phyloP scores from a whole-genome alignment of 495 filamentous ascomycete genomes.

The Aspergillus baeticus region DNA sequence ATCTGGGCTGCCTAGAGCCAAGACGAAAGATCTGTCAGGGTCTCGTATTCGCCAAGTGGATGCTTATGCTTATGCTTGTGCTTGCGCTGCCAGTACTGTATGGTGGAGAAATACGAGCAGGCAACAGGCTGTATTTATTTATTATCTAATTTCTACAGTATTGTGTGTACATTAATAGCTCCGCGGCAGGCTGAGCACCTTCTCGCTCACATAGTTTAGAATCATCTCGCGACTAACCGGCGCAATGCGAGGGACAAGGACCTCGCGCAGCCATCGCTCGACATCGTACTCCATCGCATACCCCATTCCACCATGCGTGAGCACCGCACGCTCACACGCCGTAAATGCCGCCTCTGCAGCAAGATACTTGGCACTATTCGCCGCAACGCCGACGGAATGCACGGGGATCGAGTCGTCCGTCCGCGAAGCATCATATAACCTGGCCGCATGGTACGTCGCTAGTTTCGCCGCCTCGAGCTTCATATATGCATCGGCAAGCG shows the following conservation, averaged over 20 bases:
- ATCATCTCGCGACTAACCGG: constrained; percentile 81
- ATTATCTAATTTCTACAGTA: no score
- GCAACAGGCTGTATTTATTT: no score
- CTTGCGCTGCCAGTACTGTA: no score
- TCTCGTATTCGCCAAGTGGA: no score
- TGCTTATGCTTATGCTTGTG: no score
- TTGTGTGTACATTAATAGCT: constrained; percentile 51
- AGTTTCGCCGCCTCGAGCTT: constrained; percentile 76
- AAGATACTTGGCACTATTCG: constrained; percentile 75
- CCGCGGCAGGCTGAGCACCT: constrained; percentile 54
- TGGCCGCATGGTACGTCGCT: constrained; percentile 74
- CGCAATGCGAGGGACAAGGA: constrained; percentile 71
- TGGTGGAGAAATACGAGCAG: no score
- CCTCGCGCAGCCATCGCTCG: constrained; percentile 73
- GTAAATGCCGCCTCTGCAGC: constrained; percentile 76
- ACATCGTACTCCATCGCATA: constrained; percentile 80
- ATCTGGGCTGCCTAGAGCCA: no score
- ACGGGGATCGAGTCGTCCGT: constrained; percentile 55
- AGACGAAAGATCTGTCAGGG: no score
- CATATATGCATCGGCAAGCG: constrained; percentile 74
- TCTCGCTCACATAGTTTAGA: constrained; percentile 75
- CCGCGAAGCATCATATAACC: constrained; percentile 62
- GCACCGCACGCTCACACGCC: constrained; percentile 67
- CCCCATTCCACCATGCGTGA: constrained; percentile 73
- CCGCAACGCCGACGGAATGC: constrained; percentile 67